A percentile compares a stretch with the other conserved stretches of the same genome.
phyloP scores from a whole-genome alignment of 106 monocot genomes.

The Dendrobium chrysotoxum region DNA sequence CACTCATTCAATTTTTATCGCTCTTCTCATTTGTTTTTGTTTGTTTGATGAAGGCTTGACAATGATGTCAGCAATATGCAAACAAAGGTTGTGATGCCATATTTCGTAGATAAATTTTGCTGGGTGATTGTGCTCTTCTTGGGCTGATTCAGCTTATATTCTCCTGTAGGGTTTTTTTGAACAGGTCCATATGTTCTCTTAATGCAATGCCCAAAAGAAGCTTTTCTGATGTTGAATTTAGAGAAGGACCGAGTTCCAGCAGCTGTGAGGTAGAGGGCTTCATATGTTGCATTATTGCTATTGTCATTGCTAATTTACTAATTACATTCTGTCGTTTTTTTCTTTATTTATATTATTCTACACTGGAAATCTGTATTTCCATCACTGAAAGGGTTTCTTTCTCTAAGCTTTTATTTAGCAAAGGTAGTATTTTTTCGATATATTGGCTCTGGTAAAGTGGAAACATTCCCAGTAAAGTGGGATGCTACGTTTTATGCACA shows the following conservation, averaged over 20 bases:
- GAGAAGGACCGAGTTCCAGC: conserved; percentile 3
- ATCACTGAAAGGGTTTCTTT: not conserved
- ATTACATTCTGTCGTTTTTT: not conserved
- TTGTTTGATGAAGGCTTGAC: not conserved
- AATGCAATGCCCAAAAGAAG: conserved; percentile 5
- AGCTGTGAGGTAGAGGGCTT: conserved; percentile 2
- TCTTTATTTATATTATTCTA: not conserved
- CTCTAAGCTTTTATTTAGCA: not conserved
- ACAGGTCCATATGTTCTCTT: not conserved
- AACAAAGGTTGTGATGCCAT: not conserved
- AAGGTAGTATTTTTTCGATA: not conserved
- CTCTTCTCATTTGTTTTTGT: not conserved
- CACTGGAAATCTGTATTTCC: not conserved
- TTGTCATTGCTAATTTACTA: not conserved
- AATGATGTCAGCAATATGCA: not conserved
- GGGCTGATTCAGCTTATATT: not conserved
- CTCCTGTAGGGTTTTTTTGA: not conserved
- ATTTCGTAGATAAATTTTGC: not conserved
- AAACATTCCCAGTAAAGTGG: not conserved
- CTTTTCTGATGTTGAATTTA: conserved; percentile 7
- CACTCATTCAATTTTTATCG: not conserved
- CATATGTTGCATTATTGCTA: not conserved
- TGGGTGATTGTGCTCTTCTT: not conserved
- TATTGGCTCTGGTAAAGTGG: not conserved
- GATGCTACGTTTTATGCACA: no score